Evolutionary conservation across 352 stramenopile species (phyloP), one percentile per base, ranked within the genome.

Genomic region (Aphanomyces euteiches): DNA sequence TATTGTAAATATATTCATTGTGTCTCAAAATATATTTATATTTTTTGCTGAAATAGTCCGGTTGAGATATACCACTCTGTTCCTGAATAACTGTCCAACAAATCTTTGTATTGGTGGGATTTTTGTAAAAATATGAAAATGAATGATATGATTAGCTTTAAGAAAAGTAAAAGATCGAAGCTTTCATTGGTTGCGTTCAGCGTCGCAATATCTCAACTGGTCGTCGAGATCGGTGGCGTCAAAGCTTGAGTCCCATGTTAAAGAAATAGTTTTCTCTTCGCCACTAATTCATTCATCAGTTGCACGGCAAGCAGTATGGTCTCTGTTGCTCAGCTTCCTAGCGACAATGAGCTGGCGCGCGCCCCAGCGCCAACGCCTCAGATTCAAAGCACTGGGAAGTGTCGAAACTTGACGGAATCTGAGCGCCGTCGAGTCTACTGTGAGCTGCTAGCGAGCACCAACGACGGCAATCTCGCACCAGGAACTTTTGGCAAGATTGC

Each of bases 31-130:
- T n/a, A n/a, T n/a, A n/a, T n/a, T n/a, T n/a, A n/a, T n/a, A n/a
- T n/a, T n/a, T n/a, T n/a, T n/a, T n/a, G n/a, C n/a, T n/a, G n/a
- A n/a, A n/a, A n/a, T n/a, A n/a, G n/a, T n/a, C n/a, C n/a, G n/a
- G n/a, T n/a, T n/a, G n/a, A n/a, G n/a, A n/a, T 19, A 53, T 58
- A 58, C 50, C 36, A 58, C 50, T 58, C 50, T 58, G 50, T 8
- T 58, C 50, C 7, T 12, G 15, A 19, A 58, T 37, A 19, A 36
- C 36, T 58, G 50, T 58, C 50, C 19, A 37, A 28, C 10, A 12
- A 36, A 36, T 37, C 50, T 58, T 58, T 58, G 19, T 17, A 58
- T 58, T 58, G 50, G 50, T 58, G 50, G 50, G 15, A 58, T 58
- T 58, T 58, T 58, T 58, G 17, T 58, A 58, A 58, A 36, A 58